These are phyloP conservation scores for Forsythia viridissima DNA, from an alignment of 257 asterid genomes.

Conservation along the genomic window DNA sequence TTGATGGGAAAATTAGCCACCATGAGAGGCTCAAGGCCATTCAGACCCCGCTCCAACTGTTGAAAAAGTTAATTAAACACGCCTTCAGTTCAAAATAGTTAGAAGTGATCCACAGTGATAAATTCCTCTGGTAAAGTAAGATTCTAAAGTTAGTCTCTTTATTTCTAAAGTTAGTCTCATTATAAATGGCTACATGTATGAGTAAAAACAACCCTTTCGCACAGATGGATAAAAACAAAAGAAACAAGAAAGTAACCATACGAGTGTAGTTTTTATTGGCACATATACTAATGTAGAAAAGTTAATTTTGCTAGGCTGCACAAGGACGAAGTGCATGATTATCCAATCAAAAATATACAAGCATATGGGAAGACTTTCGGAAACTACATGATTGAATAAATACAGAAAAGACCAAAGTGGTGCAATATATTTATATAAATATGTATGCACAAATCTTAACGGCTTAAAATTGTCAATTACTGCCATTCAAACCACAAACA, in stretches of 20 bases:
- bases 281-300: conserved; percentile 7
- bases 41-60: conserved; percentile 80
- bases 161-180: neutral
- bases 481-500: conserved; percentile 18
- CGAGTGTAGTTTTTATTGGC: neutral
- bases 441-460: neutral
- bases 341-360: conserved; percentile 15
- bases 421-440: conserved; percentile 1
- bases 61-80: conserved; percentile 9
- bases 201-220: neutral
- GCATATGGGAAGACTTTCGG: conserved; percentile 9
- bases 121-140: neutral
- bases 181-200: neutral
- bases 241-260: neutral
- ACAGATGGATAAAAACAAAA: conserved; percentile 2
- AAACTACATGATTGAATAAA: conserved; percentile 27
- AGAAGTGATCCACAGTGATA: conserved; percentile 11
- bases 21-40: conserved; percentile 75
- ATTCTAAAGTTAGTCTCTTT: neutral
- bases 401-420: conserved; percentile 21
- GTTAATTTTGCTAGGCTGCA: conserved; percentile 7
- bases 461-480: conserved; percentile 3
- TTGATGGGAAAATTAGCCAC: conserved; percentile 70
- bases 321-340: conserved; percentile 9
- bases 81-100: conserved; percentile 18